Base-by-base conservation (phyloP, 371 early-diverging fungal species). In the Phascolomyces articulosus region DNA sequence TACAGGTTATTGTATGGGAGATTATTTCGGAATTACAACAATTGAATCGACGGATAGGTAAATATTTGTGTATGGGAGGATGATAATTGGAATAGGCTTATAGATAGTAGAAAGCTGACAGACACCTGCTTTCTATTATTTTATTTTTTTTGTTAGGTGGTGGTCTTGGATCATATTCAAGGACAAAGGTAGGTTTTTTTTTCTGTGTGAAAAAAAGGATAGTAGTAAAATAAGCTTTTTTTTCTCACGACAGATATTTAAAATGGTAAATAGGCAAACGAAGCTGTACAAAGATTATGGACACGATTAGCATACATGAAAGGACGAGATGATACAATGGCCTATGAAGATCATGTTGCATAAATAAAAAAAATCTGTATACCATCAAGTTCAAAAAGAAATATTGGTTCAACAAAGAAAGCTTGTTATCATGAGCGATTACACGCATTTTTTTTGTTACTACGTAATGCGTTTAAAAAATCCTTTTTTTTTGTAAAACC, bases 251-350 rank as follows among this genome's bases (percentile, higher is more conserved):
- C 11, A 11, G 34, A 34, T 9, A 34, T 34, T 9, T 34, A 2
- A 9, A 34, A 6, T 6, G 6, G 11, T 21, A 26, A 55, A 18
- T 64, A 79, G 79, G 80, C 78, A 40, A 74, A 68, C 53, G 82
- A 77, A 66, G 69, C 65, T 20, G 59, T 76, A 38, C 78, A 78
- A 44, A 56, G 82, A 29, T 59, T 78, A 1, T 81, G 78, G 77
- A 68, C 63, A 47, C 55, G 78, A 24, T 40, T 81, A 31, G 68
- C 71, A 16, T 76, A 76, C 44, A 57, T 65, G 26, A 59, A 71
- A 15, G 71, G 71, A 8, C 64, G 67, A 40, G 60, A 73, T 54
- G 58, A 15, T 58, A 63, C 38, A 29, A 60, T 31, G 55, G 38
- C 20, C 21, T 47, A 40, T n/a, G 40, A 38, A 40, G 40, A 48